phyloP scores from a whole-genome alignment of 192 early-diverging fungal genomes.

The Coemansia sp. region DNA sequence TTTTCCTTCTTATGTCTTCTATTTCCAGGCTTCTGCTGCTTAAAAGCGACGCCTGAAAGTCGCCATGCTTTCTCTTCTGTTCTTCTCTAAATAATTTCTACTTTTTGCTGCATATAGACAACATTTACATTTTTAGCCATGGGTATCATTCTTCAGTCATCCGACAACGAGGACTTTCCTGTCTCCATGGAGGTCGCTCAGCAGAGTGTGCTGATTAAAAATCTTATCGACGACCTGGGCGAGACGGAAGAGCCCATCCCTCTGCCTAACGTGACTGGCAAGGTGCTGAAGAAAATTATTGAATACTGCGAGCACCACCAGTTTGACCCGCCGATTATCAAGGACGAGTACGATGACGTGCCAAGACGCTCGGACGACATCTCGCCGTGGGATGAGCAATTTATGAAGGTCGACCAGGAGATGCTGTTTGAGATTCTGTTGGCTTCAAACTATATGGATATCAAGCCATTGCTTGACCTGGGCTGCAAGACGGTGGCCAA shows the following conservation, averaged over 20 bases:
- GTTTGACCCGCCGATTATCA: conserved; percentile 63
- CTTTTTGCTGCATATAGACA: background rate
- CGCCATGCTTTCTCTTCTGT: background rate
- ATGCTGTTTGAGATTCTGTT: conserved; percentile 79
- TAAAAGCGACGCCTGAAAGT: background rate
- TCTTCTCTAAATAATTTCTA: background rate
- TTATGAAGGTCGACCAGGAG: conserved; percentile 77
- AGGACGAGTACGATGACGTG: conserved; percentile 53
- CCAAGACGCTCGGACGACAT: conserved; percentile 72
- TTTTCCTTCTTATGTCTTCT: background rate
- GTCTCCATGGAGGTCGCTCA: conserved; percentile 68
- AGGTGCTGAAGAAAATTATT: conserved; percentile 78
- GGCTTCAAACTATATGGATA: conserved; percentile 91
- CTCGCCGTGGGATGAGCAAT: conserved; percentile 76
- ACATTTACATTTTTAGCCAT: background rate
- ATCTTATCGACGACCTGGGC: conserved; percentile 78
- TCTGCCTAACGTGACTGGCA: conserved; percentile 72
- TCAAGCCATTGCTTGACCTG: conserved; percentile 93
- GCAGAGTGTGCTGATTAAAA: conserved; percentile 76
- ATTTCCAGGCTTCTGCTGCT: background rate
- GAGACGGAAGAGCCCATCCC: conserved; percentile 70
- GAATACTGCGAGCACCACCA: conserved; percentile 81
- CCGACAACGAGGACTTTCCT: conserved; percentile 62
- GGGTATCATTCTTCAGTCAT: conserved; percentile 57
- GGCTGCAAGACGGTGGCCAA: conserved; percentile 98